A percentile compares a stretch with the other conserved stretches of the same genome.
phyloP scores from a whole-genome alignment of 140 eudicot genomes.

The Senecio squalidus region DNA sequence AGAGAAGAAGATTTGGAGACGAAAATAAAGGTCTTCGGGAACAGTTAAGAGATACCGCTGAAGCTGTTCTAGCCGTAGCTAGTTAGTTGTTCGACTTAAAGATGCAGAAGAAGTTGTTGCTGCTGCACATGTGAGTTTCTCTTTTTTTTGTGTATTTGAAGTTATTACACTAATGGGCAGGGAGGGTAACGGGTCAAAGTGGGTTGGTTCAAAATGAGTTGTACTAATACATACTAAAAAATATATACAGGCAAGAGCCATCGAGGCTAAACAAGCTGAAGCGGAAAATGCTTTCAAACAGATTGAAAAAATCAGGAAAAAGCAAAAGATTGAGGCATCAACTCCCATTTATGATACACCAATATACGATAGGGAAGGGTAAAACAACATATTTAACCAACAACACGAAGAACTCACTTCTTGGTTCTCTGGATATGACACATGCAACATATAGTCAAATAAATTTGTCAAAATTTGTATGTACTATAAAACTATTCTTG shows the following conservation, averaged over 20 bases:
- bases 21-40: constrained; percentile 87
- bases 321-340: constrained; percentile 43
- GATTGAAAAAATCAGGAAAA: constrained; percentile 59
- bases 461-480: constrained; percentile 31
- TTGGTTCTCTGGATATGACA: constrained; percentile 70
- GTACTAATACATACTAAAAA: not conserved
- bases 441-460: constrained; percentile 75
- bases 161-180: too few relatives aligned
- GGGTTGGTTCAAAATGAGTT: too few relatives aligned
- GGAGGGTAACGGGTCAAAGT: too few relatives aligned
- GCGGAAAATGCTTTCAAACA: constrained; percentile 60
- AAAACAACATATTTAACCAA: constrained; percentile 34
- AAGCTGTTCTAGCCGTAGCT: constrained; percentile 98
- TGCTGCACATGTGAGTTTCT: constrained; percentile 61
- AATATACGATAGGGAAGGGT: constrained; percentile 22
- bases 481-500: constrained; percentile 27
- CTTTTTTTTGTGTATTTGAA: not conserved
- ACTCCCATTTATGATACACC: constrained; percentile 27
- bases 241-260: constrained; percentile 61
- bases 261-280: constrained; percentile 71
- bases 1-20: constrained; percentile 58
- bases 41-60: constrained; percentile 89
- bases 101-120: constrained; percentile 92
- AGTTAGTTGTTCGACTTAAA: constrained; percentile 84
- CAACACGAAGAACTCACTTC: constrained; percentile 52